Evolutionary conservation across 176 grass and related monocot genomes (phyloP).

Genomic region (Metroxylon sagu): DNA sequence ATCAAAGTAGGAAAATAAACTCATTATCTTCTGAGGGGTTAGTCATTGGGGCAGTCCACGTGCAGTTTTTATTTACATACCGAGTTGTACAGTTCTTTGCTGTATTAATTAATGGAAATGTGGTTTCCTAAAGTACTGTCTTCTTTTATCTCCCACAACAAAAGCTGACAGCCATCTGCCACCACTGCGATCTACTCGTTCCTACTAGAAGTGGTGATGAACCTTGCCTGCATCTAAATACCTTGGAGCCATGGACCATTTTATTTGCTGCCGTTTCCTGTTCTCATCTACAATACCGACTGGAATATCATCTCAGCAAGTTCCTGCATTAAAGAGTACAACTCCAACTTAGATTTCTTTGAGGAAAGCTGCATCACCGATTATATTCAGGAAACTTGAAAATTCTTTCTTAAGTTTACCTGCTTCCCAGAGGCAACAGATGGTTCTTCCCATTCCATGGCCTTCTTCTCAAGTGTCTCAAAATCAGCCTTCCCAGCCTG

Average conservation of each 20-base stretch:
- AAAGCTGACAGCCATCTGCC: no score
- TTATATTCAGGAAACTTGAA: not conserved
- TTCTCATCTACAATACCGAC: constrained; percentile 47
- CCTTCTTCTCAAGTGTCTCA: constrained; percentile 16
- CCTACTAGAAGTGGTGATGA: no score
- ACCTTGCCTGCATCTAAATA: no score
- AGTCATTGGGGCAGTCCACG: no score
- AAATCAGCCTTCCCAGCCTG: constrained; percentile 42
- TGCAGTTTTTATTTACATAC: no score
- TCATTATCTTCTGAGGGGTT: no score
- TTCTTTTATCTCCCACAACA: no score
- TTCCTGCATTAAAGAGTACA: constrained; percentile 41
- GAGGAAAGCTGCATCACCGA: not conserved
- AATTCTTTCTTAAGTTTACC: not conserved
- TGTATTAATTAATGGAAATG: no score
- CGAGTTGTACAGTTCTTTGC: no score
- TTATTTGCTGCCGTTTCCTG: not conserved
- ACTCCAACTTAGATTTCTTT: not conserved
- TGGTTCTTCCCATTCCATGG: constrained; percentile 8
- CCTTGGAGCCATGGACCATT: not conserved
- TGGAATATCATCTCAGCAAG: constrained; percentile 84
- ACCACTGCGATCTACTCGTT: no score
- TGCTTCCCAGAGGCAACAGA: constrained; percentile 8
- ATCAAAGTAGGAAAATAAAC: no score
- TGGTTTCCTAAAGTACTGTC: no score